Evolutionary conservation across 1,284 basidiomycete genomes (phyloP).

Genomic region (Microbotryum intermedium): DNA sequence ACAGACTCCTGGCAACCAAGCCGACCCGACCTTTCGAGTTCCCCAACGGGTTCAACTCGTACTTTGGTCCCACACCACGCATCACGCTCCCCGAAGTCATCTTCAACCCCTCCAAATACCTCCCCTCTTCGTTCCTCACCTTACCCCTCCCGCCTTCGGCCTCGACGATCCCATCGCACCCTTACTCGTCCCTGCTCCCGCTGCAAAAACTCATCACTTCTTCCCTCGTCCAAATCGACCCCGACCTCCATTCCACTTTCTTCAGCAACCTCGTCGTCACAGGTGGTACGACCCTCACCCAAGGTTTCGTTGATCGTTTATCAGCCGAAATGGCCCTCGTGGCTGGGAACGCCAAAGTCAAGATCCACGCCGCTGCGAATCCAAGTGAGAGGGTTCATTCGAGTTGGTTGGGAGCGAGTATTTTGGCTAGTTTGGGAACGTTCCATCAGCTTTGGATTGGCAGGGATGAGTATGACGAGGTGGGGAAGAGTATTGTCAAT

Average conservation of each 20-base stretch:
- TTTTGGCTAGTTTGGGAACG: slow-evolving; percentile 82
- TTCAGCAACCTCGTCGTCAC: slow-evolving; percentile 90
- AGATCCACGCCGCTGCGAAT: slow-evolving; percentile 25
- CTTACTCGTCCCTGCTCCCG: slow-evolving; percentile 67
- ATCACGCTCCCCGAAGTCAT: slow-evolving; percentile 80
- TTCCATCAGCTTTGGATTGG: slow-evolving; percentile 60
- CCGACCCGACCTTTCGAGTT: slow-evolving; percentile 71
- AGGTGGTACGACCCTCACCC: slow-evolving; percentile 78
- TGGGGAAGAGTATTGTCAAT: slow-evolving; percentile 25
- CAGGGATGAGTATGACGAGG: slow-evolving; percentile 34
- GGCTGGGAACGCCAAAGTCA: slow-evolving; percentile 54
- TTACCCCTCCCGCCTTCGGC: slow-evolving; percentile 48
- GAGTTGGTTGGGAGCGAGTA: slow-evolving; percentile 87
- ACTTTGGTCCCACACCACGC: slow-evolving; percentile 67
- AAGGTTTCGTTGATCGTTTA: slow-evolving; percentile 79
- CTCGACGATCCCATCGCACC: slow-evolving; percentile 50
- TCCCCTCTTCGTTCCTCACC: slow-evolving; percentile 40
- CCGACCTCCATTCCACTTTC: slow-evolving; percentile 80
- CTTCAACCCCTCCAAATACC: slow-evolving; percentile 69
- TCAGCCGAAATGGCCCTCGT: slow-evolving; percentile 65
- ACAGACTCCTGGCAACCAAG: slow-evolving; percentile 50
- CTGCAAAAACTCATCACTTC: slow-evolving; percentile 47
- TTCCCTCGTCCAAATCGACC: slow-evolving; percentile 54
- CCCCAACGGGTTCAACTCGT: slow-evolving; percentile 82
- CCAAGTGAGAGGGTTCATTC: slow-evolving; percentile 77